phyloP scores from a whole-genome alignment of 176 grass and related monocot genomes.

The Juncus inflexus region DNA sequence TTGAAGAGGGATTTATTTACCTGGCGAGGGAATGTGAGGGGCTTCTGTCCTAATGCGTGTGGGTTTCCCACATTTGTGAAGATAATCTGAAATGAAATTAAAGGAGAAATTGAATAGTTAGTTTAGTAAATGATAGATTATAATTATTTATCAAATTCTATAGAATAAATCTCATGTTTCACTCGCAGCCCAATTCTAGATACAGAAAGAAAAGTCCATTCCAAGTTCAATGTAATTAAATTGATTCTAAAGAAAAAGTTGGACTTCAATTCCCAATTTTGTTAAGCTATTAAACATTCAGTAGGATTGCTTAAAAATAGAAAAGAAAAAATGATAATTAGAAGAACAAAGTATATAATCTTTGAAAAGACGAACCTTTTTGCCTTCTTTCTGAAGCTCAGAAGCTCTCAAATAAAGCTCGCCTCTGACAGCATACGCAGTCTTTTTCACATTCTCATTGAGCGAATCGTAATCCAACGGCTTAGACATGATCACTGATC shows the following conservation, averaged over 20 bases:
- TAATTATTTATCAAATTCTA: too few species aligned
- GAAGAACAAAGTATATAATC: not conserved
- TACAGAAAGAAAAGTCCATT: too few species aligned
- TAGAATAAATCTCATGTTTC: not conserved
- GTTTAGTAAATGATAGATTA: not conserved
- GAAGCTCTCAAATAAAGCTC: constrained; percentile 97
- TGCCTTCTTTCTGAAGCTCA: constrained; percentile 97
- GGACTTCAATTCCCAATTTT: too few species aligned
- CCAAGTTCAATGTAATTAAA: not conserved
- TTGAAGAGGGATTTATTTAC: constrained; percentile 6
- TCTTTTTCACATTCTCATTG: constrained; percentile 96
- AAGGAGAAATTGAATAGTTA: not conserved
- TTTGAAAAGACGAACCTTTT: constrained; percentile 35
- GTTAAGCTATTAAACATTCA: too few species aligned
- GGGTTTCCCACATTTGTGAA: constrained; percentile 99
- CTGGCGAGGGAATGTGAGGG: constrained; percentile 92
- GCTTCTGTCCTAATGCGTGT: constrained; percentile 96
- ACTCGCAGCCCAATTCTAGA: not conserved
- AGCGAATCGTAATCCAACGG: constrained; percentile 84
- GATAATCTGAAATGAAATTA: constrained; percentile 65
- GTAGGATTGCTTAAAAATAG: not conserved
- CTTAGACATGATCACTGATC: constrained; percentile 50
- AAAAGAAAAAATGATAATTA: not conserved
- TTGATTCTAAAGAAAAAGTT: constrained; percentile 13
- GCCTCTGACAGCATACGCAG: constrained; percentile 87